Percentiles rank a stretch among this genome's conserved stretches.
Evolutionary conservation across 208 protist species (phyloP).

Genomic region (Crithidia brevicula): DNA sequence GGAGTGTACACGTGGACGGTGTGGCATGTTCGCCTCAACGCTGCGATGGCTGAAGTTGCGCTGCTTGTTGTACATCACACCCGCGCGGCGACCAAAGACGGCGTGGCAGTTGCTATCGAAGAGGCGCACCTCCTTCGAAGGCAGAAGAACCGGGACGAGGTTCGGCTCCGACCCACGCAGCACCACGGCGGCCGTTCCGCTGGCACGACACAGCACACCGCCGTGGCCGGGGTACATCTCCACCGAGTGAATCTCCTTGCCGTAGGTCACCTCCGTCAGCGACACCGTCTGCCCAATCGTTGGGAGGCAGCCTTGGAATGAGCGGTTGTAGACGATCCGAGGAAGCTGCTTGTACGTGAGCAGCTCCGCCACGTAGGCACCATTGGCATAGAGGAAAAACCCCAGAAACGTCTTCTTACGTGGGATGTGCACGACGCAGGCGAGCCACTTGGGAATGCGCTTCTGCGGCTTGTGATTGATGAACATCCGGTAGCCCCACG

Average conservation of each 20-base stretch:
- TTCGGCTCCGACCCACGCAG: constrained; percentile 88
- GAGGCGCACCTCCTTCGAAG: constrained; percentile 93
- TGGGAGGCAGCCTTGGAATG: constrained; percentile 84
- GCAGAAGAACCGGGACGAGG: constrained; percentile 87
- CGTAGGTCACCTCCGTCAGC: constrained; percentile 90
- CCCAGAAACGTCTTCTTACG: constrained; percentile 85
- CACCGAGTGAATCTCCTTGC: constrained; percentile 90
- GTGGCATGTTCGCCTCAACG: constrained; percentile 83
- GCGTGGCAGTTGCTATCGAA: constrained; percentile 89
- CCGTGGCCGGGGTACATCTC: constrained; percentile 93
- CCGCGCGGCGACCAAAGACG: constrained; percentile 87
- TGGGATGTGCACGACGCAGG: constrained; percentile 83
- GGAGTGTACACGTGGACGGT: constrained; percentile 82
- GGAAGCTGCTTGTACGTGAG: constrained; percentile 94
- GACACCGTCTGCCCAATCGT: constrained; percentile 91
- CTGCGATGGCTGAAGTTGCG: constrained; percentile 78
- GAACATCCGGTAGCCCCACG: constrained; percentile 76
- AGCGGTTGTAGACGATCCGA: constrained; percentile 89
- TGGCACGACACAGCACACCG: constrained; percentile 81
- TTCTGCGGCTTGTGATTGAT: constrained; percentile 93
- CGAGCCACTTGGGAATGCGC: constrained; percentile 91
- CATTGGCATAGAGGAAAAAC: constrained; percentile 93
- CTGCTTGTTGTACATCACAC: constrained; percentile 90
- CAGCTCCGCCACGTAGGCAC: constrained; percentile 90
- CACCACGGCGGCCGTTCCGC: constrained; percentile 85